Percentiles rank a stretch among this genome's conserved stretches.
These are phyloP conservation scores for Leptoxyphium fumago DNA, from an alignment of 2,329 filamentous ascomycete genomes.

Conservation along the genomic window DNA sequence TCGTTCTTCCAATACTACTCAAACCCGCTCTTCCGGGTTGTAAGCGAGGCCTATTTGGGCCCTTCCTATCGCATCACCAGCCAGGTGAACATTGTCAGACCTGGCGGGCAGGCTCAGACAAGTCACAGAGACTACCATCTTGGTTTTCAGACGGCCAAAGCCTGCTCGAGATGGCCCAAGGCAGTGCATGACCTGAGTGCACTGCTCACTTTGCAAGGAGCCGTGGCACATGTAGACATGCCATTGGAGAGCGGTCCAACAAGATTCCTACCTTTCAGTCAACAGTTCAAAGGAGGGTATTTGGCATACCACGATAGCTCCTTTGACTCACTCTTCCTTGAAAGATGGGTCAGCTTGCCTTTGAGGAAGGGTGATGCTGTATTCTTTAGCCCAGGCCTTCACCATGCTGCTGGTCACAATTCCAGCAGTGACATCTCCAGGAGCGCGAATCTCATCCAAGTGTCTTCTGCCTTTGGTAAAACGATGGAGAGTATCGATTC, in stretches of 20 bases:
- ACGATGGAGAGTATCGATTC: constrained; percentile 48
- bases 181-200: constrained; percentile 40
- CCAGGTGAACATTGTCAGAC: constrained; percentile 48
- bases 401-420: constrained; percentile 49
- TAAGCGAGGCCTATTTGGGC: constrained; percentile 44
- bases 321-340: constrained; percentile 40
- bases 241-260: constrained; percentile 45
- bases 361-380: constrained; percentile 43
- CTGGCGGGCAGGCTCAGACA: constrained; percentile 42
- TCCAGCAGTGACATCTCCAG: constrained; percentile 33
- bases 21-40: constrained; percentile 41
- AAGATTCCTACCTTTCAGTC: constrained; percentile 45
- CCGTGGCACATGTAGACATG: constrained; percentile 48
- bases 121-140: constrained; percentile 50
- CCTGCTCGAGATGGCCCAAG: constrained; percentile 34
- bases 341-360: constrained; percentile 38
- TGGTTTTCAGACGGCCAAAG: constrained; percentile 42
- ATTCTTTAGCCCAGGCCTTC: constrained; percentile 50
- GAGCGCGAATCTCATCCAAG: constrained; percentile 47
- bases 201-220: constrained; percentile 47
- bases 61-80: constrained; percentile 45
- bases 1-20: constrained; percentile 45
- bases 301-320: constrained; percentile 40
- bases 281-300: constrained; percentile 42
- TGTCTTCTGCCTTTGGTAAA: constrained; percentile 48